Conservation (phyloP, 2,329 filamentous ascomycete genomes). For the Xylariaceae sp. region DNA sequence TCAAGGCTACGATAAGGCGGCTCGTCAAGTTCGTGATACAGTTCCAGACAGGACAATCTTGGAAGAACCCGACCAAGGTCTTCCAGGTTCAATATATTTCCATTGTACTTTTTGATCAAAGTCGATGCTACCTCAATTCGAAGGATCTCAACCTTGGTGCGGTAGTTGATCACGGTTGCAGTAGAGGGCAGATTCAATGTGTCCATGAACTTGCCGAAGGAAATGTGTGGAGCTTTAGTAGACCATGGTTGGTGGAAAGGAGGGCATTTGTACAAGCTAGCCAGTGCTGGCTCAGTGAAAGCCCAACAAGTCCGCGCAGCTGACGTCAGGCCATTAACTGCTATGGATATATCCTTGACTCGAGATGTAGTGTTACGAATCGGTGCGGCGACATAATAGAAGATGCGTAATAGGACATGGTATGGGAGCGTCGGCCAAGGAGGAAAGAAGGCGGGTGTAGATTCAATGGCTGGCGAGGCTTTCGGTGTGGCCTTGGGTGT, state of each 20-base stretch:
- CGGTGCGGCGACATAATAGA: constrained; percentile 66
- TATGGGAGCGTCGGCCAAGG: constrained; percentile 59
- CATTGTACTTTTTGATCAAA: constrained; percentile 25
- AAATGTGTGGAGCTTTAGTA: constrained; percentile 45
- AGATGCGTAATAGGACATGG: constrained; percentile 69
- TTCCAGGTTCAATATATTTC: constrained; percentile 51
- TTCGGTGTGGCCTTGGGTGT: background rate
- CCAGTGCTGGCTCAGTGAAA: constrained; percentile 73
- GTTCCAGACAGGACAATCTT: constrained; percentile 68
- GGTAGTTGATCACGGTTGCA: constrained; percentile 63
- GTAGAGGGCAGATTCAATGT: constrained; percentile 42
- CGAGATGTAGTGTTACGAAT: constrained; percentile 49
- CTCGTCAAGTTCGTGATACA: constrained; percentile 71
- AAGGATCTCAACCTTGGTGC: constrained; percentile 70
- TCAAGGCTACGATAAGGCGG: constrained; percentile 65
- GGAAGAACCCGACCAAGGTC: constrained; percentile 66
- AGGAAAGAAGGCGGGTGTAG: constrained; percentile 57
- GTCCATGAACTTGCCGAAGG: constrained; percentile 57
- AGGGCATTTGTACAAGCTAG: constrained; percentile 71
- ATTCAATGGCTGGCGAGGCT: background rate
- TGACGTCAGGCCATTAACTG: constrained; percentile 56
- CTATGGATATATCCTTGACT: constrained; percentile 46
- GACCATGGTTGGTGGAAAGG: constrained; percentile 54
- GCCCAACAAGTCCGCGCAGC: constrained; percentile 63
- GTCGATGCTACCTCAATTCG: constrained; percentile 65